Evolutionary conservation across 176 grass and related monocot species (phyloP).

Genomic region (Saccharum officinarum): DNA sequence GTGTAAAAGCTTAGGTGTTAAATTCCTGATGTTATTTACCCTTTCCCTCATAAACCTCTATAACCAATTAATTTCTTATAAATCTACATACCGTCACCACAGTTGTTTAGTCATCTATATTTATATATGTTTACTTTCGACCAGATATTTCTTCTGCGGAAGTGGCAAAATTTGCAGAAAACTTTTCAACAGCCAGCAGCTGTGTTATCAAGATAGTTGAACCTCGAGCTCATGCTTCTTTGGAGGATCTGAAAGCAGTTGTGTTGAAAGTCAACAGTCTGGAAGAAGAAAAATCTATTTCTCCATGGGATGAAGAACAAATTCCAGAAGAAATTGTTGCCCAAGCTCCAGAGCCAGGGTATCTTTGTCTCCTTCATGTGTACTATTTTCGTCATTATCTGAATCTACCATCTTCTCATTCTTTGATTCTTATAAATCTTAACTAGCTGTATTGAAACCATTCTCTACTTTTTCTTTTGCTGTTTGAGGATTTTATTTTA

Average conservation of each 20-base stretch:
- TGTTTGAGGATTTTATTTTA: constrained; percentile 4
- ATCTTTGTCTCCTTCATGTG: constrained; percentile 18
- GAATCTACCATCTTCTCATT: constrained; percentile 16
- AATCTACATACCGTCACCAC: neutral
- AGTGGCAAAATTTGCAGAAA: constrained; percentile 75
- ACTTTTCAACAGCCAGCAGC: constrained; percentile 89
- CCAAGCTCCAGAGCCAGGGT: constrained; percentile 83
- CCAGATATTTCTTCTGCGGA: constrained; percentile 88
- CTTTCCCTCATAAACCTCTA: neutral
- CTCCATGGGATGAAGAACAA: constrained; percentile 94
- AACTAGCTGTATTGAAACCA: neutral
- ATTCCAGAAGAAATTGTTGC: constrained; percentile 98
- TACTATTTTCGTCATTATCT: neutral
- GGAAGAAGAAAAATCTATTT: constrained; percentile 66
- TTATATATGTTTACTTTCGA: constrained; percentile 40
- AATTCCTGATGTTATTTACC: constrained; percentile 23
- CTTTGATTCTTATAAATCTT: constrained; percentile 8
- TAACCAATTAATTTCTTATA: neutral
- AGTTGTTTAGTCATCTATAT: constrained; percentile 16
- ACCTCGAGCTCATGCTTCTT: constrained; percentile 77
- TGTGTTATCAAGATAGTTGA: constrained; percentile 99
- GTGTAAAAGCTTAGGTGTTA: constrained; percentile 11
- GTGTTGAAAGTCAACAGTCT: constrained; percentile 78
- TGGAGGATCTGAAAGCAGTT: constrained; percentile 76
- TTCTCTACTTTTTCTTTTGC: neutral